Base-by-base conservation (phyloP, 345 rosid genomes). In the Orychophragmus violaceus region DNA sequence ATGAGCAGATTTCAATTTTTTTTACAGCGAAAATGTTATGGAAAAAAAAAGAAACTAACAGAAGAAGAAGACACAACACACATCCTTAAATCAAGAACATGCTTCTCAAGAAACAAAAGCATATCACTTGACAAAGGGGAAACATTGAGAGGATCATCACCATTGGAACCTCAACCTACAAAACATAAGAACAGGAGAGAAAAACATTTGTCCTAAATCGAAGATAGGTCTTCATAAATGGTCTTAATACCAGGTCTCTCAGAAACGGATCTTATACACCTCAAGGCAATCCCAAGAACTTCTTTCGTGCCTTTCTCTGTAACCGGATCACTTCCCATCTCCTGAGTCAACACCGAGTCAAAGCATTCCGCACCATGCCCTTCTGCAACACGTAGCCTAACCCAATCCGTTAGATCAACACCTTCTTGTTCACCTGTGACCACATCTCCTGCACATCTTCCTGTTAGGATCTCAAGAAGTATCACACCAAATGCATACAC, bases 191-290 rank as follows among this genome's bases (percentile, higher is more conserved):
- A 28, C 48, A 30, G 0, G 9, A 39, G 24, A 30, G 4, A n/a
- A n/a, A 10, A 17, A 55, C 49, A 25, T 24, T 53, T 45, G 12
- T 35, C 52, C 78, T 87, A 93, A 65, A 94, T 83, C 0, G 99
- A 90, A 8, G 99, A 94, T 18, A 94, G 95, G 80, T 94, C 99
- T 82, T 94, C 99, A 50, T 94, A 94, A 58, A 90, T 85, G 53
- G 92, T 81, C 85, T 94, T 94, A 77, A 90, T 94, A 60, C 99
- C 99, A 17, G 96, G 91, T 72, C 99, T 87, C 79, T 90, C 96
- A 5, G 97, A 88, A 28, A 90, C 85, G 0, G 95, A 83, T 62
- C 95, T 78, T 74, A 88, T 78, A 62, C 97, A 90, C 66, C 91
- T 66, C 59, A 85, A 66, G n/a, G 95, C 97, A 48, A 94, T 79